phyloP scores from a whole-genome alignment of 2,329 filamentous ascomycete genomes.

The Fonsecaea pugnacius region DNA sequence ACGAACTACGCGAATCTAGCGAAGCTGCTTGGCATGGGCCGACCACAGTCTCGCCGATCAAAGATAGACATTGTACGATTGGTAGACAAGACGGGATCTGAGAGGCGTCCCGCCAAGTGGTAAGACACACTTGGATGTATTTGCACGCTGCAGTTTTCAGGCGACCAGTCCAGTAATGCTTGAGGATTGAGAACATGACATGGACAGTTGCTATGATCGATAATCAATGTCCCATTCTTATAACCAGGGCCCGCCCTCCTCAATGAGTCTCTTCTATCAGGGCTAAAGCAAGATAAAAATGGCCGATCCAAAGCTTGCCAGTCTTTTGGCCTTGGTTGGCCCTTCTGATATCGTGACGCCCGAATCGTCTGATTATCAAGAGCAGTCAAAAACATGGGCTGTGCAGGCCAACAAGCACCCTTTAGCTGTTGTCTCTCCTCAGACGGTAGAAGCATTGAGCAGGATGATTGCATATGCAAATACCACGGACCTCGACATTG shows the following conservation, averaged over 20 bases:
- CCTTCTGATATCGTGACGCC: slow-evolving; percentile 15
- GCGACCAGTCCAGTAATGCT: neutral
- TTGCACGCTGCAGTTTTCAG: neutral
- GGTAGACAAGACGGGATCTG: neutral
- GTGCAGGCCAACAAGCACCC: slow-evolving; percentile 43
- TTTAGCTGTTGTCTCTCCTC: slow-evolving; percentile 43
- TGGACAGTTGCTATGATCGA: neutral
- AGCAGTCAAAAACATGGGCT: slow-evolving; percentile 42
- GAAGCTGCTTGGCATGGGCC: neutral
- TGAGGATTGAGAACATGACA: neutral
- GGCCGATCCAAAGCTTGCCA: slow-evolving; percentile 1
- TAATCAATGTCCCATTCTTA: neutral
- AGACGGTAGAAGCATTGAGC: slow-evolving; percentile 40
- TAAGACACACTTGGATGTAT: neutral
- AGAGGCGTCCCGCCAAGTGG: neutral
- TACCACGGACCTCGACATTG: slow-evolving; percentile 44
- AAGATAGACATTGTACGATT: neutral
- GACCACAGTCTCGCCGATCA: neutral
- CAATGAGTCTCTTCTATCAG: neutral
- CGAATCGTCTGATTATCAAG: slow-evolving; percentile 27
- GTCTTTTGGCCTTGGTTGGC: slow-evolving; percentile 6
- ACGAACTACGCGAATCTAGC: neutral
- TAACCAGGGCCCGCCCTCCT: neutral
- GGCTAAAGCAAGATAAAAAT: neutral
- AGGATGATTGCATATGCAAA: slow-evolving; percentile 43